phyloP scores from a whole-genome alignment of 2,329 filamentous ascomycete species.

The Penicillium sclerotigenum region DNA sequence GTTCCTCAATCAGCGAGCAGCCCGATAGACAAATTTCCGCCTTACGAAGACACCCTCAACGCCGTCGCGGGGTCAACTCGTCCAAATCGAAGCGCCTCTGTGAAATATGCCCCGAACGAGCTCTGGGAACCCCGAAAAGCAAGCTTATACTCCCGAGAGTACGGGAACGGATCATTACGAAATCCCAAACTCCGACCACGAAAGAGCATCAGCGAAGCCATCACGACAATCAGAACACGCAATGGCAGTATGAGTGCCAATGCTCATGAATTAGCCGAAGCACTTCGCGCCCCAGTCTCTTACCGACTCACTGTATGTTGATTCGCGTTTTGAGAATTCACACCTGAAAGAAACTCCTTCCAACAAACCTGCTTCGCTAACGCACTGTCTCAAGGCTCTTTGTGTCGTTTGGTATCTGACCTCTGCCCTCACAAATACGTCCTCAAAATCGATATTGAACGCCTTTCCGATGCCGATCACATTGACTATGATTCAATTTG shows the following conservation, averaged over 20 bases:
- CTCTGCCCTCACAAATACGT: constrained; percentile 94
- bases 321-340: not conserved
- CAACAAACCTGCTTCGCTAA: constrained; percentile 78
- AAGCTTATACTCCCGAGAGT: constrained; percentile 46
- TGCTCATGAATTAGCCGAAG: constrained; percentile 88
- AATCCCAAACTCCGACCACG: constrained; percentile 62
- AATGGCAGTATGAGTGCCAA: constrained; percentile 87
- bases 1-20: constrained; percentile 33
- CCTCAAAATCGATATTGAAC: constrained; percentile 93
- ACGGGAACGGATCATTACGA: constrained; percentile 35
- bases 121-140: constrained; percentile 62
- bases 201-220: constrained; percentile 86
- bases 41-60: constrained; percentile 39
- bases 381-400: constrained; percentile 58
- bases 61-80: constrained; percentile 26
- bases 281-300: constrained; percentile 84
- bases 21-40: constrained; percentile 44
- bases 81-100: constrained; percentile 23
- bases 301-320: constrained; percentile 75
- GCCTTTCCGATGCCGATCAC: constrained; percentile 88
- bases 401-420: constrained; percentile 93
- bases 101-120: constrained; percentile 43
- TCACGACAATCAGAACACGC: constrained; percentile 74
- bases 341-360: too few relatives aligned
- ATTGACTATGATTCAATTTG: constrained; percentile 89